Conservation (phyloP, 768 basidiomycete species). For the Suillus subalutaceus region DNA sequence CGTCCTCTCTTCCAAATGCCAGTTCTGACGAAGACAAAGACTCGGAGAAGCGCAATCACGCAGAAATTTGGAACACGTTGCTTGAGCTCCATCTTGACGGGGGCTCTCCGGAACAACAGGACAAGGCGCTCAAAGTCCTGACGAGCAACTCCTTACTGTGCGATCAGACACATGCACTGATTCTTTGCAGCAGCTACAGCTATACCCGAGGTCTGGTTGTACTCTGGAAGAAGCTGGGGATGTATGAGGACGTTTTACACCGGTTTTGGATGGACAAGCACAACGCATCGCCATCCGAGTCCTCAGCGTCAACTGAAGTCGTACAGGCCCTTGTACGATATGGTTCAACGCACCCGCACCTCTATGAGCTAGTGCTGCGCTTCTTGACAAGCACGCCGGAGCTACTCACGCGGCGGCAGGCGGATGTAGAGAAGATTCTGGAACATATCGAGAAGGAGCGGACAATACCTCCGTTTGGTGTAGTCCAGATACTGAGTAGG, state of each 20-base stretch:
- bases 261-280: constrained; percentile 88
- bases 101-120: constrained; percentile 18
- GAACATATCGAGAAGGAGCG: constrained; percentile 77
- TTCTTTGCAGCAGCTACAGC: constrained; percentile 83
- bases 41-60: constrained; percentile 67
- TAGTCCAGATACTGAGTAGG: constrained; percentile 85
- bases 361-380: constrained; percentile 86
- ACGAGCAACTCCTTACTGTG: constrained; percentile 66
- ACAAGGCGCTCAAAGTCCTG: constrained; percentile 78
- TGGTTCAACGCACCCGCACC: constrained; percentile 67
- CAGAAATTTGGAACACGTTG: constrained; percentile 93
- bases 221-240: constrained; percentile 93
- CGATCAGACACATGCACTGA: constrained; percentile 88
- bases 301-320: constrained; percentile 47
- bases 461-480: constrained; percentile 87
- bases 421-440: constrained; percentile 71
- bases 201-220: constrained; percentile 86
- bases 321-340: constrained; percentile 76
- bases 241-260: constrained; percentile 90
- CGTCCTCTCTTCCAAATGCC: constrained; percentile 11
- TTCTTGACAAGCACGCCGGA: constrained; percentile 86
- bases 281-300: constrained; percentile 38
- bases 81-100: constrained; percentile 86
- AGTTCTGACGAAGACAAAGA: constrained; percentile 43
- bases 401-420: constrained; percentile 68